These are phyloP conservation scores for Suillus luteus DNA, from an alignment of 768 basidiomycete species.

Conservation along the genomic window DNA sequence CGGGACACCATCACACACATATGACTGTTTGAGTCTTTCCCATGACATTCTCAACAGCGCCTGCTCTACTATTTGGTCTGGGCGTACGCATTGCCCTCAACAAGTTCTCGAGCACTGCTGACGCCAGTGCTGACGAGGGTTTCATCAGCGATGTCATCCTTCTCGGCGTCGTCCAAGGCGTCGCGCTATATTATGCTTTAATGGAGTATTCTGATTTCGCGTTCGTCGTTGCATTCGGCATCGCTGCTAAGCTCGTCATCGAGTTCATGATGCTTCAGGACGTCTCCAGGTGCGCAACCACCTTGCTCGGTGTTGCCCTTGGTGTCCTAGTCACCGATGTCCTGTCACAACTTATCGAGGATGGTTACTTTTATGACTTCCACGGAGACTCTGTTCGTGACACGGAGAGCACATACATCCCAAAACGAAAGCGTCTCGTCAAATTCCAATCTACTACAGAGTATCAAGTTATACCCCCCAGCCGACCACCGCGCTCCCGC, in stretches of 20 bases:
- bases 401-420: conserved; percentile 24
- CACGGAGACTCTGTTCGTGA: conserved; percentile 22
- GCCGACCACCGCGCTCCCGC: conserved; percentile 28
- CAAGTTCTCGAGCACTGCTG: conserved; percentile 48
- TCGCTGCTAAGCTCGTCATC: conserved; percentile 61
- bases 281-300: conserved; percentile 54
- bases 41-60: conserved; percentile 54
- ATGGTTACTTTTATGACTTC: conserved; percentile 38
- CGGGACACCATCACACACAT: conserved; percentile 8
- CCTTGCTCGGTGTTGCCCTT: conserved; percentile 65
- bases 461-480: conserved; percentile 22
- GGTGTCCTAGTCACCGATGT: conserved; percentile 74
- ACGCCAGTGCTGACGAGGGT: conserved; percentile 30
- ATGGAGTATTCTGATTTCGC: conserved; percentile 54
- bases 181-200: conserved; percentile 68
- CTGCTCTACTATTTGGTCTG: conserved; percentile 72
- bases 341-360: conserved; percentile 64
- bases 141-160: conserved; percentile 63
- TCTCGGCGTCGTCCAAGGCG: conserved; percentile 73
- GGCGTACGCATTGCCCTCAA: conserved; percentile 73
- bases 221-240: conserved; percentile 56
- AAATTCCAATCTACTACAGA: conserved; percentile 49
- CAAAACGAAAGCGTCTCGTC: conserved; percentile 42
- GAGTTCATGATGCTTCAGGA: conserved; percentile 64
- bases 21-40: conserved; percentile 22